Evolutionary conservation across 164 flowering plant species (phyloP), one percentile per base, ranked within the genome.

Genomic region (Pachysandra terminalis): DNA sequence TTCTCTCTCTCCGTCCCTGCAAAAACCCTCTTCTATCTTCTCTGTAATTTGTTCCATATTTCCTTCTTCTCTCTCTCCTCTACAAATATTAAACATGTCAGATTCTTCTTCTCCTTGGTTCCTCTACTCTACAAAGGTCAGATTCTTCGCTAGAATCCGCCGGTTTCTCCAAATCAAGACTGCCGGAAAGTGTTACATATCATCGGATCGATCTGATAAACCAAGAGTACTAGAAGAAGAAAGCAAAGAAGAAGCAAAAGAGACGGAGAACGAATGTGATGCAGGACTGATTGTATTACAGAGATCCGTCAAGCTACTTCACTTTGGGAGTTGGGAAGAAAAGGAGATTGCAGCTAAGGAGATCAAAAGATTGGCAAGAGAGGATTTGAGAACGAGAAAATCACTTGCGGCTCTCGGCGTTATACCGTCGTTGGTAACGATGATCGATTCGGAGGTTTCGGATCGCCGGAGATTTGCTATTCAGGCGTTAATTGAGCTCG

Each of bases 371-470:
- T 52, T 90, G 56, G 91, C 91, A 1, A 71, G 45, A 58, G 74
- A 77, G 25, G 89, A 85, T 66, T 73, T 71, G 24, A 79, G 74
- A 73, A 69, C 75, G 27, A 78, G 82, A 78, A 83, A 81, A 72
- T 65, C 78, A 52, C 79, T 91, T 79, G 95, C 85, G 19, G 88
- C 77, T 77, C 93, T 91, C 41, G 90, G 96, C 10, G 98, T 91
- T 19, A 78, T 94, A 58, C 91, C 86, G 37, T 71, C 88, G 48
- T 73, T 94, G 66, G 91, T 90, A 10, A 75, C 82, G 41, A 91
- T 94, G 97, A 82, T 76, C 22, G 89, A 71, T 8, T 79, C 90
- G 6, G 81, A 76, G 16, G 77, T 45, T n/a, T 69, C 53, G 35
- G 77, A 69, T 49, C 80, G 80, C 23, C 85, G 77, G 70, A 69